Percentiles rank a stretch among this genome's conserved stretches.
Conservation (phyloP, 2,329 filamentous ascomycete species). For the Apiospora malaysiana region DNA sequence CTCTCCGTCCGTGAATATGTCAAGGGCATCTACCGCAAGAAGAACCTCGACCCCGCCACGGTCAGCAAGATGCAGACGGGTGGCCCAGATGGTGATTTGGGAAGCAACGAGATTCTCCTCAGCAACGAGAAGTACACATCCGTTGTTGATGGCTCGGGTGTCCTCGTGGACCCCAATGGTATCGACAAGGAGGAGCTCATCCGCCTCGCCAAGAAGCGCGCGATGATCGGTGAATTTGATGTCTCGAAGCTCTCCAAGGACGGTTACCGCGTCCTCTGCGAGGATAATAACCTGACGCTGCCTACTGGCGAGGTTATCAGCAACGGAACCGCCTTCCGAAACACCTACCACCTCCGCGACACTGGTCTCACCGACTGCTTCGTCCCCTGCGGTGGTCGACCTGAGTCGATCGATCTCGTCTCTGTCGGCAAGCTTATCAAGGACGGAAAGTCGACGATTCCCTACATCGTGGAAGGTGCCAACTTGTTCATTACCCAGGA, state of each 20-base stretch:
- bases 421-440: constrained; percentile 84
- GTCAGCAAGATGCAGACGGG: constrained; percentile 97
- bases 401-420: constrained; percentile 93
- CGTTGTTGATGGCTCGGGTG: constrained; percentile 95
- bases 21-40: constrained; percentile 94
- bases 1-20: constrained; percentile 96
- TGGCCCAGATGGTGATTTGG: constrained; percentile 93
- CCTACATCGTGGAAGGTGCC: constrained; percentile 96
- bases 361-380: constrained; percentile 83
- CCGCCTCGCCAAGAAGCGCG: constrained; percentile 82
- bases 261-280: constrained; percentile 90
- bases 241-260: constrained; percentile 81
- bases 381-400: constrained; percentile 94
- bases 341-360: constrained; percentile 91
- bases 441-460: constrained; percentile 84
- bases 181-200: constrained; percentile 83
- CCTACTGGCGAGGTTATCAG: constrained; percentile 84
- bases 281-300: constrained; percentile 87
- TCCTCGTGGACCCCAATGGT: constrained; percentile 90
- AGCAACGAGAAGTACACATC: constrained; percentile 95
- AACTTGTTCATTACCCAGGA: constrained; percentile 99
- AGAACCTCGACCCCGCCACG: constrained; percentile 82
- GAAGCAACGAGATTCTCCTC: constrained; percentile 96
- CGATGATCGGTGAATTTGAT: constrained; percentile 91
- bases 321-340: constrained; percentile 95